phyloP scores from a whole-genome alignment of 805 yeast species.

The Debaryomyces maramus region DNA sequence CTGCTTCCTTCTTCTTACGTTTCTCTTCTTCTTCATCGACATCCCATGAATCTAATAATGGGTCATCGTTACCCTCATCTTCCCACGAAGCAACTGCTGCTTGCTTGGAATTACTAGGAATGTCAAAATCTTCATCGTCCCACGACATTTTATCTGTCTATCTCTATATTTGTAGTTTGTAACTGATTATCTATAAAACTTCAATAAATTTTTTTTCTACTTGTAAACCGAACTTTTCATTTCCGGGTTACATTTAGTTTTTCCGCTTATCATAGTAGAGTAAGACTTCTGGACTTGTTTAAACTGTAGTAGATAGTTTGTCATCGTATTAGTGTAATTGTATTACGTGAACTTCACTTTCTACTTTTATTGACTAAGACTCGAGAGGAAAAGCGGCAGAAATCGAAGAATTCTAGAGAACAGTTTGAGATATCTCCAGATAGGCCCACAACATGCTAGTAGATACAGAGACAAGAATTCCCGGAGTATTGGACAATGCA shows the following conservation, averaged over 20 bases:
- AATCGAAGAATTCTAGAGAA: background rate
- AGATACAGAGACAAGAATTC: constrained; percentile 5
- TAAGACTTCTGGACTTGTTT: too few relatives aligned
- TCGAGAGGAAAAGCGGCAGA: too few relatives aligned
- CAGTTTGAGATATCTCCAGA: background rate
- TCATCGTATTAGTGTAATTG: too few relatives aligned
- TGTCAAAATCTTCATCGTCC: constrained; percentile 91
- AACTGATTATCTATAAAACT: background rate
- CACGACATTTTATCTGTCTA: constrained; percentile 40
- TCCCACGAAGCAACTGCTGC: constrained; percentile 80
- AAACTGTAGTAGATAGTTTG: too few relatives aligned
- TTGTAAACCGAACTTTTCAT: background rate
- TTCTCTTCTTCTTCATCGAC: constrained; percentile 70
- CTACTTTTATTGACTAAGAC: too few relatives aligned
- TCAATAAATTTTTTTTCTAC: background rate
- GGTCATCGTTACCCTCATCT: constrained; percentile 76
- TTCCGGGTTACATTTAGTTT: constrained; percentile 1
- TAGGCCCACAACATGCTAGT: background rate
- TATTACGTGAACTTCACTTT: too few relatives aligned
- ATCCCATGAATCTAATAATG: constrained; percentile 84
- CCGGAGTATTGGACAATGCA: constrained; percentile 10
- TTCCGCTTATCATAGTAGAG: too few relatives aligned
- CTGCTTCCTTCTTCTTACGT: constrained; percentile 43
- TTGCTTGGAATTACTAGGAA: constrained; percentile 51
- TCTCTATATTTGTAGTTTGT: constrained; percentile 21